Base-by-base conservation (phyloP, 257 asterid species). In the Echium plantagineum region DNA sequence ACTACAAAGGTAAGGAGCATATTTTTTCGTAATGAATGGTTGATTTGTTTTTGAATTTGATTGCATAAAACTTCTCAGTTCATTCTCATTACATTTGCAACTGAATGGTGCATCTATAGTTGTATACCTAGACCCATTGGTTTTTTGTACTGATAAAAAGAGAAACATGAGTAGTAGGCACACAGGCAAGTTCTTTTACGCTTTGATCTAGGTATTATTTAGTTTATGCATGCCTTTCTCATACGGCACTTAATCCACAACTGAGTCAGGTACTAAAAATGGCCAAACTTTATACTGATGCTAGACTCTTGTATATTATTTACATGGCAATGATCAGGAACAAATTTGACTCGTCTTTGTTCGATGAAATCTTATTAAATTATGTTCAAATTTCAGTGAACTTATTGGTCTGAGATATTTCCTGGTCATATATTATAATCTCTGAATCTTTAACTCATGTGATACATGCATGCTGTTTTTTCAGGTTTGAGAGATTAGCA, bases 1-100 rank as follows among this genome's bases (percentile, higher is more conserved):
- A 72, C 69, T 91, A 48, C 81, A 72, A 60, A 88, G 96, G 98
- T 91, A 52, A 69, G 73, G 58, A 35, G 30, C 28, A 60, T 20
- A 60, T 35, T 35, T 35, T 35, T 1, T 35, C 2, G 12, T 35
- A 35, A 35, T 35, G 46, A 35, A 35, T 35, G 46, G 10, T 35
- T 35, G 46, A 7, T 6, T 3, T 2, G 17, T 42, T 13, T 42
- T 13, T 42, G 49, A 0, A 13, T 13, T 42, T 13, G 49, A 9
- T 42, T 12, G 12, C 3, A 15, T 0, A 12, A 42, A 12, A 42
- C 17, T 42, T 42, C 49, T 10, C 49, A 42, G 49, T 42, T 42
- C 48, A 42, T 32, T 32, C 42, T 7, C 42, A 5, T 1, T 32
- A 7, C 13, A 35, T 35, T 35, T 35, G 49, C 49, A 42, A 42